Percentiles rank a stretch among this genome's conserved stretches.
Conservation (phyloP, 257 asterid species). For the Solanum microdontum region DNA sequence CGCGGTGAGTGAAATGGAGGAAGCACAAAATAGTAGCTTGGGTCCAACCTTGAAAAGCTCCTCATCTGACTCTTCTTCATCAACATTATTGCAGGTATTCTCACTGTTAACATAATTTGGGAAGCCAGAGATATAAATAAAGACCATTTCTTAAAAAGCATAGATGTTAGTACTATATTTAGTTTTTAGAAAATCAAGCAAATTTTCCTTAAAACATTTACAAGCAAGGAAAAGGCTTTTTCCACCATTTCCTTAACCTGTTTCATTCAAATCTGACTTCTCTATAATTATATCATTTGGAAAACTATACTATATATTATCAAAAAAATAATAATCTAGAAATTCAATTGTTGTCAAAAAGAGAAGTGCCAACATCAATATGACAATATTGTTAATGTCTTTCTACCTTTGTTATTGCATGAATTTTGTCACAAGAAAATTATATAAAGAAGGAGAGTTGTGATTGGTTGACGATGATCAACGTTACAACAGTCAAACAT, state of each 20-base stretch:
- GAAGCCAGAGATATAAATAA: background rate
- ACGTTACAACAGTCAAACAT: background rate
- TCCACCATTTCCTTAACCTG: background rate
- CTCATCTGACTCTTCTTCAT: conserved; percentile 41
- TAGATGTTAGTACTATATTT: background rate
- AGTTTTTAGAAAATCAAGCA: background rate
- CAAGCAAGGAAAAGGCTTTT: background rate
- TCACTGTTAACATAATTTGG: conserved; percentile 24
- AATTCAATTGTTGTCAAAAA: background rate
- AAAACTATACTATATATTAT: background rate
- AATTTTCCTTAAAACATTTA: background rate
- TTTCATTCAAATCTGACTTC: background rate
- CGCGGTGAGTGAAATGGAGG: conserved; percentile 62
- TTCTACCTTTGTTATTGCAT: background rate
- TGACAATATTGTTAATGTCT: background rate
- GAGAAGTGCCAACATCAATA: background rate
- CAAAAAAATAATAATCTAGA: background rate
- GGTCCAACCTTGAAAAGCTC: conserved; percentile 43
- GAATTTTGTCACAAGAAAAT: background rate
- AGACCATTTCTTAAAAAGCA: background rate
- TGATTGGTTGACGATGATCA: background rate
- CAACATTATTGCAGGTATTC: conserved; percentile 24
- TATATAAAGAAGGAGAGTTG: background rate
- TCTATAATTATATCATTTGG: background rate
- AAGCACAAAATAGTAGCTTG: conserved; percentile 48